A percentile compares a stretch with the other conserved stretches of the same genome.
phyloP scores from a whole-genome alignment of 2,329 filamentous ascomycete genomes.

The Acrodontium crateriforme region DNA sequence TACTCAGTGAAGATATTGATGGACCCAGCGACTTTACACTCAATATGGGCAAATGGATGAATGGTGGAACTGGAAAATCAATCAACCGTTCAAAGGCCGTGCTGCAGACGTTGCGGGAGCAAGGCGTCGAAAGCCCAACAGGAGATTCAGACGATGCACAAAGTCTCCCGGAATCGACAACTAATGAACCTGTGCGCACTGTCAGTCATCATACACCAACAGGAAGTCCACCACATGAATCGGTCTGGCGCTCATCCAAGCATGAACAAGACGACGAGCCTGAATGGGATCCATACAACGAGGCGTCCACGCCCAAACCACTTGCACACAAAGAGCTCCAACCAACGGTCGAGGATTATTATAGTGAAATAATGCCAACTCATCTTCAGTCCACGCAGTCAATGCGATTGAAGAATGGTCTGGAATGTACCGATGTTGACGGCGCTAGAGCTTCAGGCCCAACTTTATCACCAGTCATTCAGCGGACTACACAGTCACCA shows the following conservation, averaged over 20 bases:
- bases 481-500: conserved; percentile 6
- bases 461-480: conserved; percentile 13
- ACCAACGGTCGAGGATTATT: conserved; percentile 22
- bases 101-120: conserved; percentile 5
- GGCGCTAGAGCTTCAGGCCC: too few relatives aligned
- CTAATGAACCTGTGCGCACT: conserved; percentile 9
- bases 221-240: conserved; percentile 16
- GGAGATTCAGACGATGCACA: conserved; percentile 1
- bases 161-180: conserved; percentile 2
- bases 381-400: conserved; percentile 4
- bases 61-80: conserved; percentile 11
- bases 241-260: conserved; percentile 4
- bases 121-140: conserved; percentile 1
- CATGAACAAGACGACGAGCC: conserved; percentile 7
- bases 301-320: conserved; percentile 14
- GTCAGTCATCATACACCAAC: conserved; percentile 16
- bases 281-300: conserved; percentile 18
- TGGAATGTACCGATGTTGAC: too few relatives aligned
- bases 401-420: too few relatives aligned
- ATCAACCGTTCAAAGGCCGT: conserved; percentile 3
- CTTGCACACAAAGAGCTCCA: conserved; percentile 17
- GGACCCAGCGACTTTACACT: conserved; percentile 25
- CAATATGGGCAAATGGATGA: conserved; percentile 23
- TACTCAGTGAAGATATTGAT: conserved; percentile 24
- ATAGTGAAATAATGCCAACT: conserved; percentile 20